Percentiles rank a stretch among this genome's conserved stretches.
Conservation (phyloP, 352 stramenopile genomes). For the Phytopythium delawarense region DNA sequence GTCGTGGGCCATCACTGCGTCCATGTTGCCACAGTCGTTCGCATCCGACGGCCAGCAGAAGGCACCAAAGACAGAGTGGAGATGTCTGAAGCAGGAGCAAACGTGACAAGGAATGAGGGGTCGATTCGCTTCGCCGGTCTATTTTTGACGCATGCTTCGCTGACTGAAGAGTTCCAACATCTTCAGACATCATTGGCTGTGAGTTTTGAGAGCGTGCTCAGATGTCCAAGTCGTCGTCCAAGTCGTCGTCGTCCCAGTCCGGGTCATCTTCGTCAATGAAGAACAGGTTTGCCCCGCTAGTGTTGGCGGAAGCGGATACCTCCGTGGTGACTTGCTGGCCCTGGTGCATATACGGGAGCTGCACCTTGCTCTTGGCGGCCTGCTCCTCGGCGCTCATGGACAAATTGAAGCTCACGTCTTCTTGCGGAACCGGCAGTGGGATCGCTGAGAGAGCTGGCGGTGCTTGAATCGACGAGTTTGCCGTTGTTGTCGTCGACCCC, state of each 20-base stretch:
- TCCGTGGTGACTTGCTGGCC: constrained; percentile 8
- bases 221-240: constrained; percentile 46
- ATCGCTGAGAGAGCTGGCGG: background rate
- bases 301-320: background rate
- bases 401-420: constrained; percentile 73
- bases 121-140: background rate
- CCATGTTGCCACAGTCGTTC: constrained; percentile 3
- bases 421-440: constrained; percentile 41
- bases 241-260: constrained; percentile 60
- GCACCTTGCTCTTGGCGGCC: constrained; percentile 50
- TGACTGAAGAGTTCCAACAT: background rate
- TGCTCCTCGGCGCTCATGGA: constrained; percentile 57
- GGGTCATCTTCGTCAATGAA: constrained; percentile 82
- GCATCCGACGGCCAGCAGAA: background rate
- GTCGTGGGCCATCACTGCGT: background rate
- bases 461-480: background rate
- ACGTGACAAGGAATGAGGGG: background rate
- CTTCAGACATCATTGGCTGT: too few species aligned
- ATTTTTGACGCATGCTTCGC: background rate
- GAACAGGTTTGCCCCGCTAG: constrained; percentile 31
- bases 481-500: background rate
- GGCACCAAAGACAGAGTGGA: background rate
- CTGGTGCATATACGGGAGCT: constrained; percentile 75
- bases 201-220: constrained; percentile 5
- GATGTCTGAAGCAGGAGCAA: background rate